A percentile compares a stretch with the other conserved stretches of the same genome.
phyloP scores from a whole-genome alignment of 768 basidiomycete genomes.

The Amanita rimosa region DNA sequence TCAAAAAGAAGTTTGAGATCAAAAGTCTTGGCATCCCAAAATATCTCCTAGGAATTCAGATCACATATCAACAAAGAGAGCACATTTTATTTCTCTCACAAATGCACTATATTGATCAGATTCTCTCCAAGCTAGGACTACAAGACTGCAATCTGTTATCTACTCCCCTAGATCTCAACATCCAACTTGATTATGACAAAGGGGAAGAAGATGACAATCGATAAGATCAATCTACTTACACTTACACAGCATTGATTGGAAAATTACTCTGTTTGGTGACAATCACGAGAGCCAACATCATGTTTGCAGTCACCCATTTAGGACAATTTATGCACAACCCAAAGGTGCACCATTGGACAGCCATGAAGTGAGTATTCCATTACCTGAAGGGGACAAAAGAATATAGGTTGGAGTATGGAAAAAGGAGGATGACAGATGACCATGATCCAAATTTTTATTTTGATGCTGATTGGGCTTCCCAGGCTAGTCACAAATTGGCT shows the following conservation, averaged over 20 bases:
- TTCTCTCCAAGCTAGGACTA: no score
- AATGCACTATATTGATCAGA: no score
- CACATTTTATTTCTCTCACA: no score
- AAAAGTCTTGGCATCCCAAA: constrained; percentile 17
- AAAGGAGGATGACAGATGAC: constrained; percentile 2
- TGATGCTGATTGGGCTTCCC: constrained; percentile 10
- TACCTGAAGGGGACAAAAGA: constrained; percentile 22
- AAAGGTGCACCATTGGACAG: constrained; percentile 21
- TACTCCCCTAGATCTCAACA: no score
- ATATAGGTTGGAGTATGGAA: constrained; percentile 10
- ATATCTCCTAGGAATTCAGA: constrained; percentile 21
- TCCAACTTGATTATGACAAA: no score
- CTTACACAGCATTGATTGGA: constrained; percentile 19
- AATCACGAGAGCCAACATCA: constrained; percentile 26
- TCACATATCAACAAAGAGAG: no score
- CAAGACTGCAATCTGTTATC: no score
- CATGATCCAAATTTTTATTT: constrained; percentile 2
- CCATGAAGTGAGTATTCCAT: constrained; percentile 24
- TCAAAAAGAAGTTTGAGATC: no score
- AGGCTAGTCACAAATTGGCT: constrained; percentile 7
- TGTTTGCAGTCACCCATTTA: constrained; percentile 21
- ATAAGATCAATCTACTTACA: constrained; percentile 4
- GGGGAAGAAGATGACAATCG: no score
- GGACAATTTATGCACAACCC: constrained; percentile 23
- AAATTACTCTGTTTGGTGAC: constrained; percentile 22